Evolutionary conservation across 2,329 filamentous ascomycete genomes (phyloP).

Genomic region (Talaromyces funiculosus): DNA sequence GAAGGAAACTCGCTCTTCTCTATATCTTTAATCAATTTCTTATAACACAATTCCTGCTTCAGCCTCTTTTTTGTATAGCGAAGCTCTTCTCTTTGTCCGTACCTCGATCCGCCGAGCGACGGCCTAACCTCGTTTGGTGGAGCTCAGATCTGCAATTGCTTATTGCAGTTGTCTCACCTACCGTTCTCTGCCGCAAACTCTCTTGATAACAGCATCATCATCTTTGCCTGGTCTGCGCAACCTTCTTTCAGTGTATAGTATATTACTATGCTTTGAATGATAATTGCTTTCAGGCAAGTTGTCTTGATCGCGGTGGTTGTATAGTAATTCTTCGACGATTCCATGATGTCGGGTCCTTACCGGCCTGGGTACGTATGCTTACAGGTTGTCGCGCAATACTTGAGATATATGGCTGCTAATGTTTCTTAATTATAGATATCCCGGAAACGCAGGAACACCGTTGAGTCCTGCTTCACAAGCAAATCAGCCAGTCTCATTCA

Average conservation of each 20-base stretch:
- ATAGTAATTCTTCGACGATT: neutral
- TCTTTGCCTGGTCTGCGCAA: neutral
- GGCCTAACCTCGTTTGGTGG: neutral
- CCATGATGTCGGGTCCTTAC: conserved; percentile 13
- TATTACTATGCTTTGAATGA: neutral
- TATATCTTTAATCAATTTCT: no score
- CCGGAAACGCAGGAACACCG: conserved; percentile 19
- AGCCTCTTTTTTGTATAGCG: neutral
- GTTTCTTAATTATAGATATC: conserved; percentile 5
- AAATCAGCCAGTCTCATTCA: conserved; percentile 56
- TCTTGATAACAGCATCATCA: neutral
- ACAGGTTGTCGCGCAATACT: neutral
- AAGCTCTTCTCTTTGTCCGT: neutral
- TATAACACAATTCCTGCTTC: no score
- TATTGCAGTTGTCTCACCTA: neutral
- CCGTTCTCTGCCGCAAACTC: neutral
- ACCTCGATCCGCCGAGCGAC: neutral
- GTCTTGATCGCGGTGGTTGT: neutral
- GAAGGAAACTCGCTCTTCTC: neutral
- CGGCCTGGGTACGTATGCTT: conserved; percentile 10
- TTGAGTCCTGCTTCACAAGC: conserved; percentile 24
- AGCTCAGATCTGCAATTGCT: neutral
- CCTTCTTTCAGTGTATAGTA: neutral
- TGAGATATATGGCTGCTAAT: neutral
- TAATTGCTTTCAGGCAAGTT: neutral